A percentile compares a stretch with the other conserved stretches of the same genome.
phyloP scores from a whole-genome alignment of 164 flowering plant species.

The Vitis rotundifolia region DNA sequence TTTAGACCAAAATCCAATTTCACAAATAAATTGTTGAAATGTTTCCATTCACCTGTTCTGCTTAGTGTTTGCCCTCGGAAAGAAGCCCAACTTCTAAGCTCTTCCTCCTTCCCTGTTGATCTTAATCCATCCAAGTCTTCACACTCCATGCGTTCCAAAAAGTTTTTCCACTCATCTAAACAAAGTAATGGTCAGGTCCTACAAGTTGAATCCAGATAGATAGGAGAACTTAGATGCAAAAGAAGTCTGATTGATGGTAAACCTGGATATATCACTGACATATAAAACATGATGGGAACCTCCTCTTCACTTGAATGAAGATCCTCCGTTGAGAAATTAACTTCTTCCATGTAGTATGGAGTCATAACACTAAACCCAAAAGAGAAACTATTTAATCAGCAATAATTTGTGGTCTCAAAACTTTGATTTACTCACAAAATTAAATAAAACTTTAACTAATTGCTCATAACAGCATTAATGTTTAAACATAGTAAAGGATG shows the following conservation, averaged over 20 bases:
- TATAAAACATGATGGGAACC: slow-evolving; percentile 78
- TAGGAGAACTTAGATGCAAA: neutral
- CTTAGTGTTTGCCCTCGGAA: slow-evolving; percentile 85
- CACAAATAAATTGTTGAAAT: neutral
- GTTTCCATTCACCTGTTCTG: slow-evolving; percentile 62
- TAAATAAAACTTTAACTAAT: neutral
- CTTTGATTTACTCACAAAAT: neutral
- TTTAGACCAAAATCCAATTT: neutral
- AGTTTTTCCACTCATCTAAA: slow-evolving; percentile 89
- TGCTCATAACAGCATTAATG: neutral
- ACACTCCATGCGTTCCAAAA: slow-evolving; percentile 79
- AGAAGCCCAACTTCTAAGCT: slow-evolving; percentile 85
- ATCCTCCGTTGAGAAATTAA: slow-evolving; percentile 67
- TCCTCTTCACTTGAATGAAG: slow-evolving; percentile 64
- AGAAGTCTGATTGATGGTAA: neutral
- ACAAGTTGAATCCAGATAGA: slow-evolving; percentile 1
- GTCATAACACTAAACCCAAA: slow-evolving; percentile 67
- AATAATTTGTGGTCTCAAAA: neutral
- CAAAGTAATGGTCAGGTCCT: slow-evolving; percentile 10
- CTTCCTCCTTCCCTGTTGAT: slow-evolving; percentile 43
- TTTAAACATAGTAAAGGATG: neutral
- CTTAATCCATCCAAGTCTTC: slow-evolving; percentile 38
- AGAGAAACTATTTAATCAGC: slow-evolving; percentile 8
- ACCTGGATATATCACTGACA: slow-evolving; percentile 96
- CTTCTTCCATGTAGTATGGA: slow-evolving; percentile 87